A percentile compares a stretch with the other conserved stretches of the same genome.
Evolutionary conservation across 331 rosid species (phyloP).

Genomic region (Spiraea crenata): DNA sequence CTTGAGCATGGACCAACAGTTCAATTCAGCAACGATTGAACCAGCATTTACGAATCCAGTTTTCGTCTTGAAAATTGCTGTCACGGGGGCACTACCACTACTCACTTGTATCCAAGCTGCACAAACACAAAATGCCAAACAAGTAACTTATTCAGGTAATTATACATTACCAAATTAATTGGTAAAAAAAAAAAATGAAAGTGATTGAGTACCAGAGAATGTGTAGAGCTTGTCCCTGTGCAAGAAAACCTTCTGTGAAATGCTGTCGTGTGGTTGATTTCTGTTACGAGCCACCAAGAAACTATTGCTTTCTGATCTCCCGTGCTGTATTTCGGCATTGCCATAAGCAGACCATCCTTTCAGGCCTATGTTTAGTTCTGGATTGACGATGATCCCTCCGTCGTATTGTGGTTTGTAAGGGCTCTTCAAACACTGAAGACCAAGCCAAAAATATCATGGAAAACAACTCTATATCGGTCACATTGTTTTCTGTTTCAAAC

Average conservation of each 20-base stretch:
- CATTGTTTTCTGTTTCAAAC: too few relatives aligned
- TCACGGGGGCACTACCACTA: slow-evolving; percentile 30
- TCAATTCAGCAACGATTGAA: slow-evolving; percentile 42
- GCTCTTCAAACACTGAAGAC: slow-evolving; percentile 45
- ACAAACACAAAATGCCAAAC: background rate
- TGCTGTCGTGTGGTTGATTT: slow-evolving; percentile 40
- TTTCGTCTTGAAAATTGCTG: slow-evolving; percentile 46
- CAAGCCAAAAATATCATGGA: background rate
- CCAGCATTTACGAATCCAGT: slow-evolving; percentile 41
- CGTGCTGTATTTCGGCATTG: slow-evolving; percentile 38
- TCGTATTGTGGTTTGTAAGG: slow-evolving; percentile 60
- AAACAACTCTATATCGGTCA: too few relatives aligned
- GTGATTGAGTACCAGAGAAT: slow-evolving; percentile 51
- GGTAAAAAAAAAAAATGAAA: background rate
- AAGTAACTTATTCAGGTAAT: too few relatives aligned
- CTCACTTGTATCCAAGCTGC: slow-evolving; percentile 71
- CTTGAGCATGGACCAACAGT: slow-evolving; percentile 84
- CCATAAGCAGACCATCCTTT: slow-evolving; percentile 66
- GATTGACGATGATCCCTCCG: slow-evolving; percentile 77
- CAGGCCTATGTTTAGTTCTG: slow-evolving; percentile 57
- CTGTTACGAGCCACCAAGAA: slow-evolving; percentile 61
- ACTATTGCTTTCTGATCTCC: slow-evolving; percentile 53
- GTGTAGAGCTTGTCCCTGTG: slow-evolving; percentile 43
- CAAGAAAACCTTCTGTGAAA: slow-evolving; percentile 54
- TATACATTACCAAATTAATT: background rate